Evolutionary conservation across 2,329 filamentous ascomycete genomes (phyloP).

Genomic region (Clonostachys byssicola): DNA sequence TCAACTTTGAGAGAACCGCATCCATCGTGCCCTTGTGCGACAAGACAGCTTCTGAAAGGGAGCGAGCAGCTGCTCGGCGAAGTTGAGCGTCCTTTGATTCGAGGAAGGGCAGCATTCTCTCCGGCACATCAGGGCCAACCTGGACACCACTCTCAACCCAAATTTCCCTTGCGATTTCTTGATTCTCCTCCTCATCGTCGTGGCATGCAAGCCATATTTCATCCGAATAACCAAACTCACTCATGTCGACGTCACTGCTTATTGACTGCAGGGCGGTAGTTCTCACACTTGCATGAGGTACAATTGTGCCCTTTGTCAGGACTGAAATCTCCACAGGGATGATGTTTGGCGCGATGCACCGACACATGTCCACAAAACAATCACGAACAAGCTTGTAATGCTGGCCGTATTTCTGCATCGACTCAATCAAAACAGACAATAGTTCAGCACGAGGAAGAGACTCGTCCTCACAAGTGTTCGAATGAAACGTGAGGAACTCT

Average conservation of each 20-base stretch:
- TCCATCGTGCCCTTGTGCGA: conserved; percentile 56
- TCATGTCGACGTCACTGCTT: conserved; percentile 87
- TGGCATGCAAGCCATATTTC: conserved; percentile 94
- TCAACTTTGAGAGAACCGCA: conserved; percentile 59
- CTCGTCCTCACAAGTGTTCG: conserved; percentile 70
- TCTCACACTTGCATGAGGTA: conserved; percentile 74
- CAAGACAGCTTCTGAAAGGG: conserved; percentile 71
- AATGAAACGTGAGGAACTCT: conserved; percentile 87
- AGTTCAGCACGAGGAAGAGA: conserved; percentile 74
- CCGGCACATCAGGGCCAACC: conserved; percentile 59
- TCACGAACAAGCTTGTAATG: conserved; percentile 96
- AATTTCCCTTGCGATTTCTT: conserved; percentile 76
- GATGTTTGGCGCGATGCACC: conserved; percentile 81
- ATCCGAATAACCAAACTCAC: conserved; percentile 78
- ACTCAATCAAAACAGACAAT: conserved; percentile 65
- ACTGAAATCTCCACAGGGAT: conserved; percentile 65
- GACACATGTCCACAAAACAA: conserved; percentile 80
- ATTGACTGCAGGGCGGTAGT: conserved; percentile 85
- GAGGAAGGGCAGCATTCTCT: conserved; percentile 72
- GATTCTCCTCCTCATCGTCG: conserved; percentile 85
- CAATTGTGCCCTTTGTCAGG: conserved; percentile 74
- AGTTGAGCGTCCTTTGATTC: conserved; percentile 77
- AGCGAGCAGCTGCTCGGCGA: conserved; percentile 75
- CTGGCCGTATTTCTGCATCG: conserved; percentile 85
- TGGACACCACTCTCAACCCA: conserved; percentile 92